Evolutionary conservation across 75 land plant genomes (phyloP).

Genomic region (Adiantum capillusveneris): DNA sequence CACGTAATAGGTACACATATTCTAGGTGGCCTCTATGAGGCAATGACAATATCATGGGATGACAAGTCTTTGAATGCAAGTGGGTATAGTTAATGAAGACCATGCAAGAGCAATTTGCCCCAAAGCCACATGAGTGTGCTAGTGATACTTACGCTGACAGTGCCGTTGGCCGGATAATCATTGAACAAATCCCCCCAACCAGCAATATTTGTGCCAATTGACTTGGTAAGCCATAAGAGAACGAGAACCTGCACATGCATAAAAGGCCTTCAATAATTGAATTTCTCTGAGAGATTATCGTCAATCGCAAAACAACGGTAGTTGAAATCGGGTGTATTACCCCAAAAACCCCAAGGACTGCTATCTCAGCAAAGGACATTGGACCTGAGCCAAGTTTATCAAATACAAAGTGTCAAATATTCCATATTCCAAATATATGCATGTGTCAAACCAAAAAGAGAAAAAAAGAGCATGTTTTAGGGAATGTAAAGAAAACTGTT

Average conservation of each 20-base stretch:
- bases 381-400: slow-evolving; percentile 48
- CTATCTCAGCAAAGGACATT: slow-evolving; percentile 77
- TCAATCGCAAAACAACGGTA: too few species aligned
- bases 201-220: slow-evolving; percentile 52
- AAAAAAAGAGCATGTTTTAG: neutral
- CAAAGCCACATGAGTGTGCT: too few species aligned
- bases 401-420: neutral
- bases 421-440: neutral
- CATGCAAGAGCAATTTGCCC: too few species aligned
- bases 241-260: slow-evolving; percentile 40
- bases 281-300: too few species aligned
- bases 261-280: too few species aligned
- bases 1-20: too few species aligned
- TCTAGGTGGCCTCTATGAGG: too few species aligned
- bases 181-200: slow-evolving; percentile 81
- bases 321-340: slow-evolving; percentile 20
- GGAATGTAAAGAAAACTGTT: neutral
- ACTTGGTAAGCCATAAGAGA: slow-evolving; percentile 79
- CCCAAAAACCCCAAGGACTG: slow-evolving; percentile 44
- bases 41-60: too few species aligned
- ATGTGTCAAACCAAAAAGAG: neutral
- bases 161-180: slow-evolving; percentile 70
- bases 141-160: slow-evolving; percentile 70
- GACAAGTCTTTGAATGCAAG: too few species aligned
- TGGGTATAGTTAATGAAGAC: too few species aligned